A percentile compares a stretch with the other conserved stretches of the same genome.
phyloP scores from a whole-genome alignment of 2,329 filamentous ascomycete species.

The Curvularia hawaiiensis region DNA sequence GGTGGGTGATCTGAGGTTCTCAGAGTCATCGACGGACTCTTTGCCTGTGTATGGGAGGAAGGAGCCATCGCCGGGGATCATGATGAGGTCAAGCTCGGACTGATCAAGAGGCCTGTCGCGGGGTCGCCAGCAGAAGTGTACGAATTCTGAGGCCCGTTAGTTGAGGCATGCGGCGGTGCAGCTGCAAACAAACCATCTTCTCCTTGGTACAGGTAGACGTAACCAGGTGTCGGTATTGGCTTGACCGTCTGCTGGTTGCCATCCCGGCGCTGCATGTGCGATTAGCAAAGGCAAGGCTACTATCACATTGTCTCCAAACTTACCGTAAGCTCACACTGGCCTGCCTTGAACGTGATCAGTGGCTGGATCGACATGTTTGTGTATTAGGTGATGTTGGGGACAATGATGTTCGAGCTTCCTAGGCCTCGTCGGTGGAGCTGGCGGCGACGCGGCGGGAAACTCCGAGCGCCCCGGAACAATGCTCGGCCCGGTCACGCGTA shows the following conservation, averaged over 20 bases:
- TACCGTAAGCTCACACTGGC: slow-evolving; percentile 84
- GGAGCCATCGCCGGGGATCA: slow-evolving; percentile 87
- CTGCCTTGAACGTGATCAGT: slow-evolving; percentile 95
- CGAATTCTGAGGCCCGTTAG: slow-evolving; percentile 65
- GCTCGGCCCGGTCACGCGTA: slow-evolving; percentile 18
- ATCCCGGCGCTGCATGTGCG: slow-evolving; percentile 24
- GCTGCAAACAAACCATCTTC: slow-evolving; percentile 72
- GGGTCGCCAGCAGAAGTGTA: slow-evolving; percentile 97
- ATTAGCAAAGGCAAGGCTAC: slow-evolving; percentile 20
- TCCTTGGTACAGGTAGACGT: slow-evolving; percentile 82
- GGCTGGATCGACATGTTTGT: slow-evolving; percentile 76
- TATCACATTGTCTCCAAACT: slow-evolving; percentile 41
- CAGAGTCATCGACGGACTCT: slow-evolving; percentile 60
- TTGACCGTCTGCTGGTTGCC: slow-evolving; percentile 64
- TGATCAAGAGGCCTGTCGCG: slow-evolving; percentile 71
- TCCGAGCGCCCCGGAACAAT: slow-evolving; percentile 17
- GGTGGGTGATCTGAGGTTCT: slow-evolving; percentile 66
- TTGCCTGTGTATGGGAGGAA: slow-evolving; percentile 74
- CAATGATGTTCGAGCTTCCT: slow-evolving; percentile 16
- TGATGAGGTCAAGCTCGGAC: slow-evolving; percentile 86
- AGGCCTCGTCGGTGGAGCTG: slow-evolving; percentile 23
- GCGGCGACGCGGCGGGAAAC: slow-evolving; percentile 15
- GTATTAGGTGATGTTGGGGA: slow-evolving; percentile 18
- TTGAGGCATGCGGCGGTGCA: background rate
- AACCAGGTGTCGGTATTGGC: slow-evolving; percentile 75